Evolutionary conservation across 768 basidiomycete species (phyloP).

Genomic region (Naganishia onofrii): DNA sequence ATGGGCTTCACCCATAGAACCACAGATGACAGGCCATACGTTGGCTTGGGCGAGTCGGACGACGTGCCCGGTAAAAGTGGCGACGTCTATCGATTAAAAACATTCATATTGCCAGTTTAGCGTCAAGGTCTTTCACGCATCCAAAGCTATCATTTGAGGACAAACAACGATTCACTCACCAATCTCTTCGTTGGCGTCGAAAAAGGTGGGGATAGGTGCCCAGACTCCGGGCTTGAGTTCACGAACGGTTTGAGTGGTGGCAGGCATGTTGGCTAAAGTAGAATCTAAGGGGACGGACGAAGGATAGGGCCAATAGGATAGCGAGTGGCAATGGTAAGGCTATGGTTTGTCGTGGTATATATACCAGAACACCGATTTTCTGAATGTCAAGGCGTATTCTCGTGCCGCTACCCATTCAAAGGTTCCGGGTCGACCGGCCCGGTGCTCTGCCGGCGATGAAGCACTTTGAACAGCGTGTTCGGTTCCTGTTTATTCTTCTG

Average conservation of each 20-base stretch:
- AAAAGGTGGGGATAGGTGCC: constrained; percentile 84
- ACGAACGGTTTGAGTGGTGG: constrained; percentile 52
- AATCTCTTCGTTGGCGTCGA: constrained; percentile 73
- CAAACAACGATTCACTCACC: constrained; percentile 59
- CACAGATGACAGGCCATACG: constrained; percentile 69
- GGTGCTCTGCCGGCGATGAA: constrained; percentile 1
- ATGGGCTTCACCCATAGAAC: constrained; percentile 81
- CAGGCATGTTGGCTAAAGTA: constrained; percentile 33
- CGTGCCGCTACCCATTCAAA: constrained; percentile 1
- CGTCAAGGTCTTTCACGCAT: not conserved
- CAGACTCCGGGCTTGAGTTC: constrained; percentile 72
- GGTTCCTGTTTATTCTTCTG: not conserved
- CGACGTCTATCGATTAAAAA: constrained; percentile 58
- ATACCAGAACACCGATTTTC: not conserved
- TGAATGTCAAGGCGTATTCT: not conserved
- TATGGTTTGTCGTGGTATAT: not conserved
- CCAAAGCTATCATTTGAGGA: not conserved
- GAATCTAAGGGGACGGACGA: not conserved
- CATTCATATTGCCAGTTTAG: not conserved
- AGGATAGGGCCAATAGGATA: not conserved
- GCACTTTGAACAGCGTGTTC: not conserved
- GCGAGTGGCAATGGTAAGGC: not conserved
- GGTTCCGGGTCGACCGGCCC: not conserved
- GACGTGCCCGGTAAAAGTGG: constrained; percentile 67
- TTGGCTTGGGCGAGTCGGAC: constrained; percentile 65